Evolutionary conservation across 306 rosid species (phyloP).

Genomic region (Citrullus colocynthis): DNA sequence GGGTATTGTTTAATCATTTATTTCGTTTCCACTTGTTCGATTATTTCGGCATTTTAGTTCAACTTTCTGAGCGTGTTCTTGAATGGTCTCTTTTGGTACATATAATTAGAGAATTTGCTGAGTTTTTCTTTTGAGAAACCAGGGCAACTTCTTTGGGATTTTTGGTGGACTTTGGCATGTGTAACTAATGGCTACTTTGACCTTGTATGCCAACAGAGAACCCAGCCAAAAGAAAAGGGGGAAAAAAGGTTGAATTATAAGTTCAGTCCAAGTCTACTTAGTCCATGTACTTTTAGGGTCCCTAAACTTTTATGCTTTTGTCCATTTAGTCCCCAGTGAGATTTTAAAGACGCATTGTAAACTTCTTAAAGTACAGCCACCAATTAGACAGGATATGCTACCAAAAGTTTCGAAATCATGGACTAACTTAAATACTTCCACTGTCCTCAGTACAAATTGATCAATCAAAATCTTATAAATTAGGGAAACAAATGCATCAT

Average conservation of each 20-base stretch:
- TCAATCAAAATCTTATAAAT: neutral
- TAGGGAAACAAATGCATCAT: no score
- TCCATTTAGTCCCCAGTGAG: neutral
- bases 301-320: neutral
- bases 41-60: neutral
- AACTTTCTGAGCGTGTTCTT: neutral
- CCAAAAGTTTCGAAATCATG: neutral
- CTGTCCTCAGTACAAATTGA: neutral
- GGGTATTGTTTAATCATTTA: neutral
- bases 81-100: neutral
- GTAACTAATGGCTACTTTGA: neutral
- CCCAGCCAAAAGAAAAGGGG: neutral
- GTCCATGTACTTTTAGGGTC: no score
- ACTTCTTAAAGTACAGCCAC: neutral
- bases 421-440: neutral
- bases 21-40: neutral
- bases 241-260: neutral
- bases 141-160: neutral
- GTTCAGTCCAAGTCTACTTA: neutral
- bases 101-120: neutral
- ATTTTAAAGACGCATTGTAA: neutral
- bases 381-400: neutral
- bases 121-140: neutral
- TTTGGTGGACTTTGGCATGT: neutral
- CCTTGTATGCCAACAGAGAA: neutral